Evolutionary conservation across 805 yeast species (phyloP).

Genomic region (Kazachstania martiniae): DNA sequence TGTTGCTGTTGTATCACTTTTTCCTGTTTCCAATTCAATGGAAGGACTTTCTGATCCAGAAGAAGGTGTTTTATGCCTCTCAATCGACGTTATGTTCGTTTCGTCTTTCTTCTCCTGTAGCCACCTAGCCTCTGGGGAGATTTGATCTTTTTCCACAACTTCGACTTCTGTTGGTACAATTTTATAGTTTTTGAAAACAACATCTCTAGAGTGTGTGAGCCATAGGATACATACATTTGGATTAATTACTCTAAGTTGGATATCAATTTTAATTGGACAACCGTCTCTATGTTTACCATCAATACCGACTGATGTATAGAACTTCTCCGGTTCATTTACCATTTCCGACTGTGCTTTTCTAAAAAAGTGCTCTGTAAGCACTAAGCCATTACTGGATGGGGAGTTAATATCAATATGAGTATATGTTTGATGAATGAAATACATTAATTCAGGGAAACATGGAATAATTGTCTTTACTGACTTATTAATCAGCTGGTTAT

Average conservation of each 20-base stretch:
- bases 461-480: slow-evolving; percentile 54
- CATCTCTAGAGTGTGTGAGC: slow-evolving; percentile 67
- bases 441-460: slow-evolving; percentile 35
- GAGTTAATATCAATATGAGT: slow-evolving; percentile 28
- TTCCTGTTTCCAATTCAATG: neutral
- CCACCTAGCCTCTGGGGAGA: neutral
- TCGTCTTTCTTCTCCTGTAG: neutral
- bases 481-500: slow-evolving; percentile 32
- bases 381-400: slow-evolving; percentile 47
- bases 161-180: slow-evolving; percentile 31
- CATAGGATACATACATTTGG: slow-evolving; percentile 55
- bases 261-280: slow-evolving; percentile 51
- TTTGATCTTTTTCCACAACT: slow-evolving; percentile 10
- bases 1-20: neutral
- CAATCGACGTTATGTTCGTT: neutral
- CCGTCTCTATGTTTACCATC: slow-evolving; percentile 65
- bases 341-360: slow-evolving; percentile 46
- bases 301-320: slow-evolving; percentile 55
- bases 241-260: slow-evolving; percentile 64
- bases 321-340: slow-evolving; percentile 33
- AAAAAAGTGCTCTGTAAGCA: slow-evolving; percentile 83
- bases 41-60: neutral
- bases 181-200: slow-evolving; percentile 21
- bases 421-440: slow-evolving; percentile 23
- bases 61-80: neutral